phyloP scores from a whole-genome alignment of 768 basidiomycete species.

The Candolleomyces eurysporus region DNA sequence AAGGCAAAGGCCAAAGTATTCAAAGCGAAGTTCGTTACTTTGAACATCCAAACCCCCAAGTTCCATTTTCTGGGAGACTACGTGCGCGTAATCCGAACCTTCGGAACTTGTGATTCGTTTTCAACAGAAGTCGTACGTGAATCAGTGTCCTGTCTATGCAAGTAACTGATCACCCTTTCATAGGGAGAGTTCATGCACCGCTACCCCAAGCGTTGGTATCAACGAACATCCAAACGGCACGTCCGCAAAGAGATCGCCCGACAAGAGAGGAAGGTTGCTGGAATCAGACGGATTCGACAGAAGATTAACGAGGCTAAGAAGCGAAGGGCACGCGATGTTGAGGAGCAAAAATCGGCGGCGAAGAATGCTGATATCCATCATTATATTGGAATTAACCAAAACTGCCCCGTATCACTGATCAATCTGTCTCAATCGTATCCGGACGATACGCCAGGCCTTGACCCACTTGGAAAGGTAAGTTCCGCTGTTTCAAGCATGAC shows the following conservation, averaged over 20 bases:
- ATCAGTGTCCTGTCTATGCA: too few species aligned
- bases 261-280: not conserved
- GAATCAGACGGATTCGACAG: not conserved
- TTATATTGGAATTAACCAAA: not conserved
- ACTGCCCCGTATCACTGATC: not conserved
- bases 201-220: not conserved
- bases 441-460: not conserved
- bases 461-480: not conserved
- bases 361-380: not conserved
- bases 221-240: not conserved
- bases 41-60: slow-evolving; percentile 3
- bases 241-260: not conserved
- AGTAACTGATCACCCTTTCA: too few species aligned
- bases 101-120: slow-evolving; percentile 3
- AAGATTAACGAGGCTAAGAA: not conserved
- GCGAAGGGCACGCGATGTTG: not conserved
- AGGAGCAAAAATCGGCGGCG: not conserved
- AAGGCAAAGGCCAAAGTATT: too few species aligned
- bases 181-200: not conserved
- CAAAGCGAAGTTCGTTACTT: not conserved
- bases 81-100: not conserved
- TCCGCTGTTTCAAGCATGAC: not conserved
- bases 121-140: slow-evolving; percentile 28
- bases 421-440: not conserved
- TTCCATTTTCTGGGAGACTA: slow-evolving; percentile 10